phyloP scores from a whole-genome alignment of 371 early-diverging fungal species.

The Syncephalis plumigaleata region DNA sequence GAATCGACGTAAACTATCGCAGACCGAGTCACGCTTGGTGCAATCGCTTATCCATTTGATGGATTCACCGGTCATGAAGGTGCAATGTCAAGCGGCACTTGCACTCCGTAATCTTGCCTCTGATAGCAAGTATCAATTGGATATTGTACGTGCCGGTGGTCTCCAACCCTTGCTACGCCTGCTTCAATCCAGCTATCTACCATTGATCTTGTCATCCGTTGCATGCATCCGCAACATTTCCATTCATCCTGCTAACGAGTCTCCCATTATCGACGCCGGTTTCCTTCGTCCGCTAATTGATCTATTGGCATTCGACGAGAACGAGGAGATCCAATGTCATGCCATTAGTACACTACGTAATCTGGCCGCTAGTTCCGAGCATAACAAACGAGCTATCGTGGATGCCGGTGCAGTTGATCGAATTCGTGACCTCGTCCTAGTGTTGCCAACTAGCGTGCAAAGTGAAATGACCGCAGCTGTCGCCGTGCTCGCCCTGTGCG shows the following conservation, averaged over 20 bases:
- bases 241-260: constrained; percentile 75
- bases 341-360: constrained; percentile 76
- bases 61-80: constrained; percentile 60
- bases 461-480: constrained; percentile 80
- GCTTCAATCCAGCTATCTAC: constrained; percentile 55
- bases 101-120: constrained; percentile 83
- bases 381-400: constrained; percentile 58
- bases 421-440: constrained; percentile 38
- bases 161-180: constrained; percentile 53
- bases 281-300: constrained; percentile 59
- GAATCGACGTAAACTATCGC: constrained; percentile 55
- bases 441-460: constrained; percentile 41
- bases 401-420: constrained; percentile 67
- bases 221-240: constrained; percentile 88
- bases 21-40: constrained; percentile 58
- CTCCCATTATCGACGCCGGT: constrained; percentile 66
- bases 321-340: constrained; percentile 75
- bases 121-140: constrained; percentile 67
- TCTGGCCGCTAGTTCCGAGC: constrained; percentile 64
- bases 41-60: constrained; percentile 61
- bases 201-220: constrained; percentile 72
- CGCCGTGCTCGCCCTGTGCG: constrained; percentile 64
- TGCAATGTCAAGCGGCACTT: constrained; percentile 80
- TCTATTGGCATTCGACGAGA: constrained; percentile 48
- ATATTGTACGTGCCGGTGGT: constrained; percentile 66